Evolutionary conservation across 2,329 filamentous ascomycete genomes (phyloP), one percentile per base, ranked within the genome.

Genomic region (Plenodomus tracheiphilus): DNA sequence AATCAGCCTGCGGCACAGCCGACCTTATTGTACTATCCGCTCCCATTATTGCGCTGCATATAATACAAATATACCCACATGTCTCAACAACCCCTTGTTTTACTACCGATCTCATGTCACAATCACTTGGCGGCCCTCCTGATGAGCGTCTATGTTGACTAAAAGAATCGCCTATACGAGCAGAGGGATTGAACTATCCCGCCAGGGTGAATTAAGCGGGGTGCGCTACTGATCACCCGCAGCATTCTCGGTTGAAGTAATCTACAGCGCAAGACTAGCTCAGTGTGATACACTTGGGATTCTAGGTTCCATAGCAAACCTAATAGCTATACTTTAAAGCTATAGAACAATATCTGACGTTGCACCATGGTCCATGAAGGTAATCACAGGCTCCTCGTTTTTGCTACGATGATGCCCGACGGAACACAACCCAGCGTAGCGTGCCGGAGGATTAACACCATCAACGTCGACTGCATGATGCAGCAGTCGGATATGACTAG

Each of bases 371-470:
- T n/a, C n/a, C n/a, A n/a, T n/a, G n/a, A n/a, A n/a, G n/a, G n/a
- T n/a, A n/a, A n/a, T n/a, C n/a, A n/a, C n/a, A n/a, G n/a, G n/a
- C n/a, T n/a, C n/a, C n/a, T n/a, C n/a, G n/a, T n/a, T n/a, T n/a
- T n/a, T n/a, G n/a, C n/a, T n/a, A n/a, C n/a, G n/a, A n/a, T n/a
- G n/a, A n/a, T n/a, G 39, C 39, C 17, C 35, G 58, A 18, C 56
- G 58, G 59, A 52, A 43, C 46, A 53, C 56, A 58, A 36, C 58
- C 58, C 45, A 46, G 58, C 63, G 49, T 38, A 52, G 53, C 49
- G 37, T 53, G 43, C 61, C 59, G 61, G 54, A 59, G 50, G 59
- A 61, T 61, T 54, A 28, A 38, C 51, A 54, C 36, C 32, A 25
- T 39, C 54, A 46, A 47, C 45, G 30, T 50, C 46, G 47, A 47